Base-by-base conservation (phyloP, 345 rosid genomes). In the Anacardium occidentale region DNA sequence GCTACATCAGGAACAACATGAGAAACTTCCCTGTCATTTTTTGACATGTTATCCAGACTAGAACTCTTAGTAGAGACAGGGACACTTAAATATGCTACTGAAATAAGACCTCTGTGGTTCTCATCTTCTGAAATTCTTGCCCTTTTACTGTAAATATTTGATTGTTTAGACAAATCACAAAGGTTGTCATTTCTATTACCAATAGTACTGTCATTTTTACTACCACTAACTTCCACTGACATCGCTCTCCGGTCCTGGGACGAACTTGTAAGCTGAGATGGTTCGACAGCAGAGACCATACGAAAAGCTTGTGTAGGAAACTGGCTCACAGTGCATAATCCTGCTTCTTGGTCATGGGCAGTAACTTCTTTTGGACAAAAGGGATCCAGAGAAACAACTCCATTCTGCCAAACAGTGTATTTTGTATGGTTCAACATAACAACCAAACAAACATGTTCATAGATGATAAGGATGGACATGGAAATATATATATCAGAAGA, bases 1-100 rank as follows among this genome's bases (percentile, higher is more conserved):
- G 91, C 98, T 71, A 95, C 96, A 82, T 92, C 96, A 44, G 98
- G 92, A 82, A 83, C 85, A 77, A 79, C 84, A 74, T 74, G 82
- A 72, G 83, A 70, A 74, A 77, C 79, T 80, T 86, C 92, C 55
- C 52, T 82, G 68, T 68, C 71, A 61, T 69, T 77, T 79, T 74
- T 84, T 62, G 69, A 66, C 52, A 62, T 81, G 59, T 66, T 74
- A 65, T 69, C 77, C 37, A 71, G 83, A 56, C 74, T 76, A 59
- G 80, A 76, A 61, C 71, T 84, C 32, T 57, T 73, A 53, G 74
- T 73, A 78, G 70, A 32, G 26, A 68, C 61, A 69, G 83, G 56
- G 68, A 75, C 73, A 47, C 70, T 77, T 66, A 75, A 65, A 75
- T 74, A 70, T 68, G 75, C 87, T 75, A 54, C 77, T 76, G 89